Evolutionary conservation across 805 yeast genomes (phyloP), one percentile per base, ranked within the genome.

Genomic region (Yarrowia sp.): DNA sequence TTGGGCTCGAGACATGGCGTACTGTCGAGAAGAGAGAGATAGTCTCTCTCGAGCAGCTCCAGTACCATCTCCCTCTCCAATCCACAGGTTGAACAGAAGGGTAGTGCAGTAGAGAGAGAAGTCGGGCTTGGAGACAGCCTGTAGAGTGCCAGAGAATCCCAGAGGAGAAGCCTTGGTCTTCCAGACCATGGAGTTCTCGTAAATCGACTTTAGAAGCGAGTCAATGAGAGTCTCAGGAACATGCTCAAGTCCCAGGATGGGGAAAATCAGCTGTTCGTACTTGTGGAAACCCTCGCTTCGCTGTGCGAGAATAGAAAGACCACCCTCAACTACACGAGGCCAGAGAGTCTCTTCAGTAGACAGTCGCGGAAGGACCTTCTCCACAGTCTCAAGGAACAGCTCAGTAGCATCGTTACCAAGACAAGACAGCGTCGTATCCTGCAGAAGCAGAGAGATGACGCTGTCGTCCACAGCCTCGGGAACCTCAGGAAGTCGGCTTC

Each of bases 161-260:
- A 63, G 46, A 10, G 67, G 48, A 11, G 56, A 38, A 16, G 43
- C 40, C 40, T 49, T 49, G 9, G 67, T 63, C 26, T 38, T 63
- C 67, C 67, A 63, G 7, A 63, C 67, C 46, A 63, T 26, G 3
- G 67, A 63, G 56, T 59, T 59, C 36, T 63, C 56, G 40, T 63
- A 41, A 15, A 63, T 63, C 4, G 56, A 48, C 40, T 38, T 48
- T n/a, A 48, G 40, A 38, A 48, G 67, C 1, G 40, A 38, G 40
- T 63, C 67, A 40, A 63, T 63, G 26, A 63, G 56, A 19, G 65
- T 16, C 14, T 45, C 52, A 3, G 65, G 46, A 16, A 59, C 65
- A 45, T 59, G 65, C 12, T 45, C 42, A 4, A 59, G 65, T 11
- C 65, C 65, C 2, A 59, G 65, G 32, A 59, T 45, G 16, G 65